Conservation (phyloP, 1,284 basidiomycete genomes). For the Neolentinus lepideus region DNA sequence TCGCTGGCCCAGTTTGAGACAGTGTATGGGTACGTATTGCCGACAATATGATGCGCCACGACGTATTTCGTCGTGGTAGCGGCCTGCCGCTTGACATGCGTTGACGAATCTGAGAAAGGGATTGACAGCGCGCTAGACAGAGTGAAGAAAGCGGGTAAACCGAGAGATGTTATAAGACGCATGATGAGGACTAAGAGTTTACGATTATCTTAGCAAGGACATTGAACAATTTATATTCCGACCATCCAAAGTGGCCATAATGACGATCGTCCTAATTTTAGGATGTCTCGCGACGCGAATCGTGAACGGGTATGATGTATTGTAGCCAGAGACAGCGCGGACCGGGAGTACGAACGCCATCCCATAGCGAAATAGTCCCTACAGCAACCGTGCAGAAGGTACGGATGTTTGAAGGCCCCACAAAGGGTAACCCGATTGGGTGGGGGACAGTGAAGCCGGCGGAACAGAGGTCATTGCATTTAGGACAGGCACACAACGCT, state of each 20-base stretch:
- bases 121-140: background rate
- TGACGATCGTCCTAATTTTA: background rate
- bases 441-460: background rate
- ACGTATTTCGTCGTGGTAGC: slow-evolving; percentile 40
- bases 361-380: background rate
- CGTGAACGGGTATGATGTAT: no score
- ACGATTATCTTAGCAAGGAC: no score
- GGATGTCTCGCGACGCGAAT: background rate
- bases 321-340: background rate
- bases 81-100: background rate
- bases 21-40: slow-evolving; percentile 61
- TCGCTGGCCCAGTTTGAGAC: slow-evolving; percentile 48
- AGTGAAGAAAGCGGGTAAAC: background rate
- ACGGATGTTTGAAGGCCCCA: background rate
- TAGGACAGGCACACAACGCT: background rate
- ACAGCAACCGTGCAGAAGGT: background rate
- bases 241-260: background rate
- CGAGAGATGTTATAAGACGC: background rate
- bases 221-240: no score
- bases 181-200: background rate
- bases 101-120: background rate
- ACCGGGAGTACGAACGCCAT: background rate
- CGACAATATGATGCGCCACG: slow-evolving; percentile 62
- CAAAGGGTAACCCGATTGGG: background rate
- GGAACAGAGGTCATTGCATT: background rate